Conservation (phyloP, 257 asterid species). For the Salvia rosmarinus region DNA sequence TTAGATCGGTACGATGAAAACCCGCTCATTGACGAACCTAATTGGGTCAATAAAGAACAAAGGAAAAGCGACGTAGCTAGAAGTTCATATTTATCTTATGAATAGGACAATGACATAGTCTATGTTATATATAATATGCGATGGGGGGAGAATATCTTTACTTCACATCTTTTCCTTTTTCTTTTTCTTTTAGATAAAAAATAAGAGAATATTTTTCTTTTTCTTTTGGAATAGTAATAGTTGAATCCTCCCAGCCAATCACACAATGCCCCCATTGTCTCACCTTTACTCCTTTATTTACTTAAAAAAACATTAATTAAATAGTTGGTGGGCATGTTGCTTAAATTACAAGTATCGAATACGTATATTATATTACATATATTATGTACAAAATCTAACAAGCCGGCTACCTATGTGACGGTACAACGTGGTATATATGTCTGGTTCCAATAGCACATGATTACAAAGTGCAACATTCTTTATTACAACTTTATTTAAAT, state of each 20-base stretch:
- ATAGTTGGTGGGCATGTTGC: slow-evolving; percentile 20
- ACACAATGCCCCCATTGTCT: not conserved
- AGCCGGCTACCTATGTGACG: too few relatives aligned
- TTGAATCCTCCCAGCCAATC: not conserved
- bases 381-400: too few relatives aligned
- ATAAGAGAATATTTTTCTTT: too few relatives aligned
- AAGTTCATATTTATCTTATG: not conserved
- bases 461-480: not conserved
- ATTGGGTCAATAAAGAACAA: not conserved
- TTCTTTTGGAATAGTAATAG: too few relatives aligned
- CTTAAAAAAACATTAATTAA: not conserved
- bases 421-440: too few relatives aligned
- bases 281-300: slow-evolving; percentile 21
- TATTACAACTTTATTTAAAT: not conserved
- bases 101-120: not conserved
- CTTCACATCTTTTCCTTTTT: not conserved
- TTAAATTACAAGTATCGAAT: slow-evolving; percentile 29
- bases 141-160: not conserved
- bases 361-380: too few relatives aligned
- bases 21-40: too few relatives aligned
- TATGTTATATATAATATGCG: not conserved
- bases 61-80: not conserved
- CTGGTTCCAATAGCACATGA: too few relatives aligned
- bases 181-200: not conserved
- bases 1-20: too few relatives aligned